Evolutionary conservation across 345 rosid species (phyloP).

Genomic region (Durio zibethinus): DNA sequence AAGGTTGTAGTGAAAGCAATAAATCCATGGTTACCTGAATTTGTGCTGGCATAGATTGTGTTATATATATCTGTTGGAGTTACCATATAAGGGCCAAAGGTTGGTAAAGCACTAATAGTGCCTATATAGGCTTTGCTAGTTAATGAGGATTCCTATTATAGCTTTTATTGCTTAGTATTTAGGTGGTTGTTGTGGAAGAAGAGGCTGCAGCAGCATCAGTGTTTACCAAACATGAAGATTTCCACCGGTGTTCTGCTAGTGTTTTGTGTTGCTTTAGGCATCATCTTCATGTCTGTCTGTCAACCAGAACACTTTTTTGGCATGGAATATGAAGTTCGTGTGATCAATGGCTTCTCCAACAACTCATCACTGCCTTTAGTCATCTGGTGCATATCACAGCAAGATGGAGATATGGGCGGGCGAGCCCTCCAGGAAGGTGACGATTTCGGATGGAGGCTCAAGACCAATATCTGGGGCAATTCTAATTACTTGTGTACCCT

Average conservation of each 20-base stretch:
- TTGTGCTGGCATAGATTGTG: background rate
- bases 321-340: slow-evolving; percentile 63
- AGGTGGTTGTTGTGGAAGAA: slow-evolving; percentile 5
- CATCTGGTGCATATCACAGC: slow-evolving; percentile 74
- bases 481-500: slow-evolving; percentile 54
- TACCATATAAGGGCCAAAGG: background rate
- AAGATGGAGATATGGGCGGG: slow-evolving; percentile 69
- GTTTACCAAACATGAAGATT: slow-evolving; percentile 33
- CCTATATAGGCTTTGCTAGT: background rate
- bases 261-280: slow-evolving; percentile 21
- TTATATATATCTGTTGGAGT: background rate
- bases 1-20: background rate
- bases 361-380: slow-evolving; percentile 84
- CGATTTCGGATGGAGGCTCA: slow-evolving; percentile 69
- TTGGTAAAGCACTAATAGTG: background rate
- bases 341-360: slow-evolving; percentile 74
- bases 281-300: slow-evolving; percentile 30
- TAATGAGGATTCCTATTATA: background rate
- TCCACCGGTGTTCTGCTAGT: slow-evolving; percentile 19
- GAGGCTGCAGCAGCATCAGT: background rate
- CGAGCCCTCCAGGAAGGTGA: slow-evolving; percentile 95
- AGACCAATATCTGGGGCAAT: slow-evolving; percentile 42
- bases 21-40: background rate
- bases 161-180: background rate
- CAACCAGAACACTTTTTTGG: slow-evolving; percentile 37